Percentiles rank a stretch among this genome's conserved stretches.
phyloP scores from a whole-genome alignment of 768 basidiomycete genomes.

The Pulveroboletus sp. region DNA sequence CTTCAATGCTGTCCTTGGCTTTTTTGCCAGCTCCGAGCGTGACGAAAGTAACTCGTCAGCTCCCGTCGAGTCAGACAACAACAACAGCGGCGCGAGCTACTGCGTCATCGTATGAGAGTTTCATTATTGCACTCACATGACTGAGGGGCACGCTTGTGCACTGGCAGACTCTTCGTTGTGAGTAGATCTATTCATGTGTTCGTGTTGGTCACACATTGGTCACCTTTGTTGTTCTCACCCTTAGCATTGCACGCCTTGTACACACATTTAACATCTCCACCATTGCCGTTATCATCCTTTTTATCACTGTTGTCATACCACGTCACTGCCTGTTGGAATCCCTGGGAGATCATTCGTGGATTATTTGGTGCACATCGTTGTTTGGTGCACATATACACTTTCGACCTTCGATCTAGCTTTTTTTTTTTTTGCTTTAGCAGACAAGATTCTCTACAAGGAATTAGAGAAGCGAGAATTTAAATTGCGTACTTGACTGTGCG shows the following conservation, averaged over 20 bases:
- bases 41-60: constrained; percentile 8
- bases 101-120: constrained; percentile 21
- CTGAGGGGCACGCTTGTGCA: background rate
- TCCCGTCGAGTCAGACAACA: constrained; percentile 9
- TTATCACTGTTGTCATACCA: no score
- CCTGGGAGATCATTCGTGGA: no score
- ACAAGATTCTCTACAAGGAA: no score
- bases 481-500: no score
- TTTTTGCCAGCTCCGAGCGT: constrained; percentile 7
- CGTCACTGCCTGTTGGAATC: no score
- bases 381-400: no score
- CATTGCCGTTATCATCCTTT: no score
- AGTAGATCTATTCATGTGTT: constrained; percentile 1
- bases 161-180: constrained; percentile 17
- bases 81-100: background rate
- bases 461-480: no score
- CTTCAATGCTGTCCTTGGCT: constrained; percentile 13
- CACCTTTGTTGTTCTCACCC: constrained; percentile 1
- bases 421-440: no score
- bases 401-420: no score
- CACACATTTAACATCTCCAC: background rate
- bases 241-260: constrained; percentile 7
- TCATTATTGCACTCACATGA: background rate
- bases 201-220: background rate
- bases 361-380: no score